Conservation (phyloP, 345 rosid species). For the Salix arbutifolia region DNA sequence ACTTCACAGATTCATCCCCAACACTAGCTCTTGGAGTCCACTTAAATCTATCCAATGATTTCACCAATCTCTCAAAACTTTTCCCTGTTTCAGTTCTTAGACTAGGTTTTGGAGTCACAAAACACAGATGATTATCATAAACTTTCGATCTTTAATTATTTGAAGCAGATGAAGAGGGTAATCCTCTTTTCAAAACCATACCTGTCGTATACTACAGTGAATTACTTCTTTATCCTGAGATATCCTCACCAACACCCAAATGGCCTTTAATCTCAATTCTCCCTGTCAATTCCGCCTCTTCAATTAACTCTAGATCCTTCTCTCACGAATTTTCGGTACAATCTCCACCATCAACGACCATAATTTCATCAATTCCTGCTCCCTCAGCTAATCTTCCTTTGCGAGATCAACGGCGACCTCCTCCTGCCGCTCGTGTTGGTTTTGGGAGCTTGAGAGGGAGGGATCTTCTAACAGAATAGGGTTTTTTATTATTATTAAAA, state of each 20-base stretch:
- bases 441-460: background rate
- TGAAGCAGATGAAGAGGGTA: background rate
- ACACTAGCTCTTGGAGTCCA: background rate
- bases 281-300: conserved; percentile 27
- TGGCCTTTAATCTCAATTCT: conserved; percentile 8
- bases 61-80: conserved; percentile 9
- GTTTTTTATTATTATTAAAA: too few species aligned
- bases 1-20: background rate
- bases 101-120: conserved; percentile 6
- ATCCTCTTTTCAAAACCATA: conserved; percentile 21
- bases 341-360: background rate
- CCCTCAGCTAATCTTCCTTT: background rate
- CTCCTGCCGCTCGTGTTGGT: background rate
- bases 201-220: conserved; percentile 1
- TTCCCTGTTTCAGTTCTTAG: background rate
- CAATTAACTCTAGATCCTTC: conserved; percentile 31
- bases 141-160: conserved; percentile 14
- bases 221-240: conserved; percentile 2
- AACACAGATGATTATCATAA: conserved; percentile 1
- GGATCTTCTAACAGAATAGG: too few species aligned
- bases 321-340: conserved; percentile 12
- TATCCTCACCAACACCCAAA: background rate
- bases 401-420: background rate
- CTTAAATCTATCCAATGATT: conserved; percentile 26
- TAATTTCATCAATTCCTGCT: background rate